phyloP scores from a whole-genome alignment of 78 protist species.

The Dictyostelium discoideum region dicty_2.7 NC_007088.5:8000501-8001000 shows the following conservation, averaged over 20 bases:
- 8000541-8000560: slow-evolving; percentile 48
- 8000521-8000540: slow-evolving; percentile 43
- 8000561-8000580: slow-evolving; percentile 20
- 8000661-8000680: neutral
- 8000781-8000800: no score
- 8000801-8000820: neutral
- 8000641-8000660: neutral
- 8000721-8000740: neutral
- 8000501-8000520: neutral
- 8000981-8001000: slow-evolving; percentile 57
- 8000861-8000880: neutral
- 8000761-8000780: neutral
- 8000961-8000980: slow-evolving; percentile 71
- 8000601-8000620: slow-evolving; percentile 8
- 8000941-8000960: slow-evolving; percentile 74
- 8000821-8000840: neutral
- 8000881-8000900: slow-evolving; percentile 51
- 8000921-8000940: slow-evolving; percentile 75
- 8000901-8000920: slow-evolving; percentile 36
- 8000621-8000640: neutral
- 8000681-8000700: neutral
- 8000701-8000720: neutral
- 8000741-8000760: neutral
- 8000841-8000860: neutral
- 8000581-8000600: slow-evolving; percentile 28